phyloP scores from a whole-genome alignment of 2,329 filamentous ascomycete genomes.

The Xenoacremonium recifei region DNA sequence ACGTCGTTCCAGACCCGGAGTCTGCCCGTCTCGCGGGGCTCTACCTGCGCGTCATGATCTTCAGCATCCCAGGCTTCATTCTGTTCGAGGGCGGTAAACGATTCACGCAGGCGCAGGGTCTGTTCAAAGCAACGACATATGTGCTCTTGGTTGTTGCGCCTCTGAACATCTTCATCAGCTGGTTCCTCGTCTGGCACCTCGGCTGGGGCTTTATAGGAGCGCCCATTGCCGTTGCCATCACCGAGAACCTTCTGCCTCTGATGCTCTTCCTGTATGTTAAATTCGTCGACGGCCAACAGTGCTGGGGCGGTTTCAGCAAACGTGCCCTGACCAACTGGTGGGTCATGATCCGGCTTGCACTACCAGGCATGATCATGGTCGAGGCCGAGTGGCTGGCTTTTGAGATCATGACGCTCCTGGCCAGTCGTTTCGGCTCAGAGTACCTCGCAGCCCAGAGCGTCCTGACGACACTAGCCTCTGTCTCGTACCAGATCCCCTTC shows the following conservation, averaged over 20 bases:
- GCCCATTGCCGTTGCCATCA: slow-evolving; percentile 76
- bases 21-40: slow-evolving; percentile 66
- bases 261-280: slow-evolving; percentile 76
- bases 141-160: slow-evolving; percentile 75
- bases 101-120: slow-evolving; percentile 78
- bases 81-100: slow-evolving; percentile 77
- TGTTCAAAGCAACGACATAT: slow-evolving; percentile 76
- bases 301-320: slow-evolving; percentile 79
- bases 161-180: slow-evolving; percentile 75
- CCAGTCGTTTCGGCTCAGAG: slow-evolving; percentile 75
- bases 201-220: slow-evolving; percentile 74
- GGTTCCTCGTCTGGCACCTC: slow-evolving; percentile 72
- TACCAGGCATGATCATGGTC: slow-evolving; percentile 91
- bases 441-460: slow-evolving; percentile 87
- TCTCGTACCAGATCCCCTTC: slow-evolving; percentile 91
- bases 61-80: slow-evolving; percentile 74
- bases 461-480: slow-evolving; percentile 71
- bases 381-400: slow-evolving; percentile 93
- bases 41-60: slow-evolving; percentile 70
- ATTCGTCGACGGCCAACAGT: slow-evolving; percentile 71
- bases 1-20: slow-evolving; percentile 49
- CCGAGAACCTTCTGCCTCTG: slow-evolving; percentile 73
- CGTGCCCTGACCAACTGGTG: slow-evolving; percentile 75
- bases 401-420: slow-evolving; percentile 82
- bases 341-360: slow-evolving; percentile 77